phyloP scores from a whole-genome alignment of 164 flowering plant species.

The Piper betle region DNA sequence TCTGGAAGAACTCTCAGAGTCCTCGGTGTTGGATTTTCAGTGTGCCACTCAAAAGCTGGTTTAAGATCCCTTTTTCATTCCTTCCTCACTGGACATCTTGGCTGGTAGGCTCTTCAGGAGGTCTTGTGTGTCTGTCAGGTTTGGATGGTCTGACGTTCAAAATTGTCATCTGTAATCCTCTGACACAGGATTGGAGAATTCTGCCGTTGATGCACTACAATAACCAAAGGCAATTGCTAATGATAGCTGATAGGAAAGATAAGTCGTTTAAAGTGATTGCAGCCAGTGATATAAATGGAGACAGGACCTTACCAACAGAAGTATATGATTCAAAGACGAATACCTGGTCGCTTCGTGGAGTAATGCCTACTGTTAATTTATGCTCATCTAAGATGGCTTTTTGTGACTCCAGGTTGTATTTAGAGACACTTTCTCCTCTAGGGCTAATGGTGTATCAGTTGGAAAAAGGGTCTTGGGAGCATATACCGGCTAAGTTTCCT shows the following conservation, averaged over 20 bases:
- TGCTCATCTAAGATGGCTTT: constrained; percentile 95
- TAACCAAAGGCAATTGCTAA: constrained; percentile 78
- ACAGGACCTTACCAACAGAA: constrained; percentile 75
- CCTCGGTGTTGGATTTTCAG: constrained; percentile 83
- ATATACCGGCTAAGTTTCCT: constrained; percentile 87
- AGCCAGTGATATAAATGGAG: constrained; percentile 81
- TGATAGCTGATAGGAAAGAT: constrained; percentile 70
- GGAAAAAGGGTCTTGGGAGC: constrained; percentile 78
- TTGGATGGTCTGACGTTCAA: constrained; percentile 65
- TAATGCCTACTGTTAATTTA: constrained; percentile 85
- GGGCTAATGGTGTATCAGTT: constrained; percentile 82
- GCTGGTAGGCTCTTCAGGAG: constrained; percentile 91
- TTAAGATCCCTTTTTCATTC: constrained; percentile 65
- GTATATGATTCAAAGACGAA: constrained; percentile 76
- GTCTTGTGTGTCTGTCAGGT: constrained; percentile 87
- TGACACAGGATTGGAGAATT: constrained; percentile 73
- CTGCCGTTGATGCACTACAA: constrained; percentile 82
- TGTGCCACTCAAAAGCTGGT: constrained; percentile 81
- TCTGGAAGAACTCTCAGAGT: constrained; percentile 64
- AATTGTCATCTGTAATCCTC: constrained; percentile 78
- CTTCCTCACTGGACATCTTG: constrained; percentile 82
- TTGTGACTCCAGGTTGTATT: constrained; percentile 72
- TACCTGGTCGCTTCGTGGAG: constrained; percentile 70
- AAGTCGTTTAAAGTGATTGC: constrained; percentile 76
- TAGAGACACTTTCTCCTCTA: constrained; percentile 87